A percentile compares a stretch with the other conserved stretches of the same genome.
Conservation (phyloP, 768 basidiomycete species). For the Suillus spraguei region DNA sequence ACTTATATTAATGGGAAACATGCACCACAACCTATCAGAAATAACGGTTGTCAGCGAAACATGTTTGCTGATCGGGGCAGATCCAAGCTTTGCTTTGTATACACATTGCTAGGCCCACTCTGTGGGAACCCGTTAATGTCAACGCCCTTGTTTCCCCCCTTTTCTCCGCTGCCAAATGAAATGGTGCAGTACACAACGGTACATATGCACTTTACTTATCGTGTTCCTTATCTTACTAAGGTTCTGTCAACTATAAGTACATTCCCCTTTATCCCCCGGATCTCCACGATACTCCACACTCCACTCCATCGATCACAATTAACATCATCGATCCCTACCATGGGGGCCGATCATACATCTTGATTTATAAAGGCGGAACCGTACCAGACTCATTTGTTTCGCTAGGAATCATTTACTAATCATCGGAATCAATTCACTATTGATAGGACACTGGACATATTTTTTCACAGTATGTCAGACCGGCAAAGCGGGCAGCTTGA, state of each 20-base stretch:
- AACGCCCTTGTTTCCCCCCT: background rate
- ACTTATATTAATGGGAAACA: too few relatives aligned
- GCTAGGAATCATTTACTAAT: background rate
- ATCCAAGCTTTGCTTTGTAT: background rate
- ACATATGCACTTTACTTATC: background rate
- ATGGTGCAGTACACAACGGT: background rate
- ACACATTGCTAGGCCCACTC: background rate
- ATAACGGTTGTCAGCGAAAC: too few relatives aligned
- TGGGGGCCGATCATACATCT: background rate
- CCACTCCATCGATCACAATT: background rate
- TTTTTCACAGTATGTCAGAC: constrained; percentile 71
- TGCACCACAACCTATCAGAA: too few relatives aligned
- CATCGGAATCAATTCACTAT: background rate
- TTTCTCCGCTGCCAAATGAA: background rate
- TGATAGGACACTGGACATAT: background rate
- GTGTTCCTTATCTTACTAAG: background rate
- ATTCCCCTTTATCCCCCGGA: background rate
- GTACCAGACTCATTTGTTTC: background rate
- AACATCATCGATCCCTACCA: too few relatives aligned
- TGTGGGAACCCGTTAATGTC: background rate
- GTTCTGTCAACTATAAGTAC: too few relatives aligned
- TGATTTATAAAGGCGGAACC: background rate
- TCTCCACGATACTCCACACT: background rate
- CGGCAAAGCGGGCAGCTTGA: constrained; percentile 92
- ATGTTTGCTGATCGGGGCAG: background rate